These are phyloP conservation scores for Alternaria consortialis DNA, from an alignment of 2,329 filamentous ascomycete species.

Conservation along the genomic window DNA sequence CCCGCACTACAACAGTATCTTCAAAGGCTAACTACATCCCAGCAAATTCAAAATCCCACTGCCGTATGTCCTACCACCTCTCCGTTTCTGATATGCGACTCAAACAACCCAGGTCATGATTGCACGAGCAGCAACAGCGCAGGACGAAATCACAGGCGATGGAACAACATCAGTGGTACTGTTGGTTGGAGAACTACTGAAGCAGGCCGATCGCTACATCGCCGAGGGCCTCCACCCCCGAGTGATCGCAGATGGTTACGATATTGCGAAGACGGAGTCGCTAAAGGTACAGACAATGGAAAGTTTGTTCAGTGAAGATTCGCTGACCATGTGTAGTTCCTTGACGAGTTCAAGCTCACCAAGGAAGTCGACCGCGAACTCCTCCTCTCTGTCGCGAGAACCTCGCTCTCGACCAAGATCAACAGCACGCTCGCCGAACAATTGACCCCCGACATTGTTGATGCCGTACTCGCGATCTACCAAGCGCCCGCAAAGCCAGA, in stretches of 20 bases:
- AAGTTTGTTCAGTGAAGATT: neutral
- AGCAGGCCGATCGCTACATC: slow-evolving; percentile 97
- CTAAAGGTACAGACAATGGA: slow-evolving; percentile 69
- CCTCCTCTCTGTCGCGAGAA: slow-evolving; percentile 89
- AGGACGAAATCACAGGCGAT: slow-evolving; percentile 98
- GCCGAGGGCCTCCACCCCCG: slow-evolving; percentile 95
- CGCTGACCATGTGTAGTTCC: slow-evolving; percentile 68
- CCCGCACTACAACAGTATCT: slow-evolving; percentile 3
- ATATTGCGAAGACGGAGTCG: slow-evolving; percentile 92
- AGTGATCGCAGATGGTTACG: slow-evolving; percentile 96
- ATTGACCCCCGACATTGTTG: slow-evolving; percentile 93
- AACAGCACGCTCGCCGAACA: slow-evolving; percentile 88
- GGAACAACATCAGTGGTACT: slow-evolving; percentile 97
- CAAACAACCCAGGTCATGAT: slow-evolving; percentile 66
- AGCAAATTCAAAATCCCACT: slow-evolving; percentile 98
- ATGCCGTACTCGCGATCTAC: slow-evolving; percentile 95
- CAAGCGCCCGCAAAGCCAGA: slow-evolving; percentile 90
- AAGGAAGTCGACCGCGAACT: slow-evolving; percentile 93
- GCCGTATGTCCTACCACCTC: slow-evolving; percentile 66
- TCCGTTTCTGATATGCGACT: slow-evolving; percentile 5
- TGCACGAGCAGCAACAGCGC: slow-evolving; percentile 86
- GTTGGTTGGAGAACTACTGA: slow-evolving; percentile 93
- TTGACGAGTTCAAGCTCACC: slow-evolving; percentile 90
- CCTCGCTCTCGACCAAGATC: slow-evolving; percentile 93
- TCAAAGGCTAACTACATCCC: slow-evolving; percentile 20